Evolutionary conservation across 805 yeast species (phyloP), one percentile per base, ranked within the genome.

Genomic region (Cyberlindnera veronae): DNA sequence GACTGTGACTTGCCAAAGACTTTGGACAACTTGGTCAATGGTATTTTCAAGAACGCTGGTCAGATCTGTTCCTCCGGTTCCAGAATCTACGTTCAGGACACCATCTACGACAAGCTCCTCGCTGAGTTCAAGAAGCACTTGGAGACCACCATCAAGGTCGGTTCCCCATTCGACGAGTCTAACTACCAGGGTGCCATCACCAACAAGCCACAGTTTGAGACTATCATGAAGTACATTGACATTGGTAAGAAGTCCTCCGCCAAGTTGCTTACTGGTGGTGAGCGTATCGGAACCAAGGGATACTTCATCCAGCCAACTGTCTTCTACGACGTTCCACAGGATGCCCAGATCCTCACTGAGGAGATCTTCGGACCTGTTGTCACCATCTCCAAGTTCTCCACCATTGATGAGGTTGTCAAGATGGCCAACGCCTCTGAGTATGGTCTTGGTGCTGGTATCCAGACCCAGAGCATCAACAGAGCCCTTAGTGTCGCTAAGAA

Each of bases 51-150:
- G 69, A 83, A 83, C 67, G 81, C 88, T 48, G 91, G 90, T 65
- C 89, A 84, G 67, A 85, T 84, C 43, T 84, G 91, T 62, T 79
- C 84, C 54, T 86, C 90, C 34, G 90, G 90, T 61, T 82, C 90
- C 27, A 79, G 93, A 74, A 69, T 84, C 43, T 82, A 76, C 59
- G 74, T 84, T 46, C 90, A 84, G 65, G 87, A 79, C 49, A 81
- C 74, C 26, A 70, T 81, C 45, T 82, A 84, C 62, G 88, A 83
- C 50, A 69, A 72, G 49, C 69, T 83, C 35, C 62, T 82, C 36
- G 66, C 67, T 26, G 74, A 72, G 47, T 82, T 84, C 61, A 78
- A 77, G 61, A 58, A 56, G 17, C 81, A 77, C 45, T 71, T 76
- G 45, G 79, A 81, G 55, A 66, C 70, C 32, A 49, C 53, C 27